These are phyloP conservation scores for Wolfiporia cocos DNA, from an alignment of 1,284 basidiomycete genomes.

Conservation along the genomic window DNA sequence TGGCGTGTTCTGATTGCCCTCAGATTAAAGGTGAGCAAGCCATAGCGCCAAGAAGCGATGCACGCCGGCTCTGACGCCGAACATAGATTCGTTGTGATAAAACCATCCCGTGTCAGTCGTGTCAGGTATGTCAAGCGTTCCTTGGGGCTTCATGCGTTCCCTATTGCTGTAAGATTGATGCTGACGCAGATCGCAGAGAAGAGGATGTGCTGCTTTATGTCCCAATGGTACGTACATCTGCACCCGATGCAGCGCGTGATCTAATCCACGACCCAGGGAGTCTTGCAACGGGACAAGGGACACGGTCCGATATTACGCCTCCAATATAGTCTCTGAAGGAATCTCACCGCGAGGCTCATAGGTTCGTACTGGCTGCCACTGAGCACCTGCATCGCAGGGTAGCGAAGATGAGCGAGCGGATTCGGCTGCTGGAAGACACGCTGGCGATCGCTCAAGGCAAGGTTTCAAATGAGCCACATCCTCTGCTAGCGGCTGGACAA, in stretches of 20 bases:
- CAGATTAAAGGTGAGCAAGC: constrained; percentile 25
- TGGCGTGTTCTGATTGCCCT: no score
- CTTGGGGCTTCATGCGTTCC: background rate
- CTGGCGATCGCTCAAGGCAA: constrained; percentile 43
- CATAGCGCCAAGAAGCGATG: no score
- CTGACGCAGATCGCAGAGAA: constrained; percentile 28
- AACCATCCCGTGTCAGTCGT: constrained; percentile 66
- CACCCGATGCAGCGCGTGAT: background rate
- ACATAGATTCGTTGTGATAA: constrained; percentile 68
- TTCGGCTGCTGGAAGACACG: constrained; percentile 71
- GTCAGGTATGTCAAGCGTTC: constrained; percentile 37
- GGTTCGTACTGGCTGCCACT: constrained; percentile 74
- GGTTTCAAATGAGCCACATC: constrained; percentile 46
- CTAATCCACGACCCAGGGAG: constrained; percentile 18
- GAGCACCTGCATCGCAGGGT: constrained; percentile 71
- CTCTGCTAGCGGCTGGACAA: constrained; percentile 51
- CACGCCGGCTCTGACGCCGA: background rate
- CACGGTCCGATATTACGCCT: constrained; percentile 36
- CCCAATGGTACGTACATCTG: constrained; percentile 49
- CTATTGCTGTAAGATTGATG: background rate
- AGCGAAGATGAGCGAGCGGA: constrained; percentile 65
- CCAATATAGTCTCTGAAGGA: background rate
- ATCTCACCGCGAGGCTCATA: constrained; percentile 18
- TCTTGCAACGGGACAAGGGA: constrained; percentile 52
- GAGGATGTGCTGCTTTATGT: constrained; percentile 65